Base-by-base conservation (phyloP, 1,139 yeast species). In the Kurtzmaniella natalensis region DNA sequence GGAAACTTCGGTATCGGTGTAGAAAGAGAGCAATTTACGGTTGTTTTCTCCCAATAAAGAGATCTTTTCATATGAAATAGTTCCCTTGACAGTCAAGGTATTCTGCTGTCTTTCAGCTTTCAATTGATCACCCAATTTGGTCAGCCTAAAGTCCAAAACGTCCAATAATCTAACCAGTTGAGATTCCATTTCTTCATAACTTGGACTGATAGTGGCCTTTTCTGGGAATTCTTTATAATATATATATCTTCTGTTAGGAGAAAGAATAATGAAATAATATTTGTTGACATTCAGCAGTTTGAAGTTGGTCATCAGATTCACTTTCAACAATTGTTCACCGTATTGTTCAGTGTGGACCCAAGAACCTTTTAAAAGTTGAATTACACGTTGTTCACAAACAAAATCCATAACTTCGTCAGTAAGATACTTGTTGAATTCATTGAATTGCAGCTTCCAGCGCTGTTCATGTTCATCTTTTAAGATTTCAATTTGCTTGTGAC, bases 281-380 rank as follows among this genome's bases (percentile, higher is more conserved):
- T 67, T 57, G 28, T 48, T 52, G 11, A 41, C 38, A 28, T 28
- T 23, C 24, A 16, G 44, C 32, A 28, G 47, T 39, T 44, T 44
- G 44, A 47, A n/a, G 37, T 45, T 35, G 39, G 49, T 50, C 44
- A 50, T 48, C 25, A 53, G 57, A 11, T 49, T 50, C 17, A 56
- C 52, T 18, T 56, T 53, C 17, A 64, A 51, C 29, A 66, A 42
- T 21, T 45, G 47, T 37, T 73, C 77, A 2, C 78, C 68, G 31
- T 87, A 87, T 35, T 69, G 61, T 35, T 78, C 83, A 3, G 81
- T 71, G 47, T 68, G 80, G n/a, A 84, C 92, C 95, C 95, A 86
- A 2, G 86, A 75, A 3, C 96, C 95, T 46, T 76, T 77, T 28
- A 86, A 75, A 34, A 87, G 58, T 48, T 80, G 80, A 36, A 82